phyloP scores from a whole-genome alignment of 1,284 basidiomycete species.

The Marasmius sp. region DNA sequence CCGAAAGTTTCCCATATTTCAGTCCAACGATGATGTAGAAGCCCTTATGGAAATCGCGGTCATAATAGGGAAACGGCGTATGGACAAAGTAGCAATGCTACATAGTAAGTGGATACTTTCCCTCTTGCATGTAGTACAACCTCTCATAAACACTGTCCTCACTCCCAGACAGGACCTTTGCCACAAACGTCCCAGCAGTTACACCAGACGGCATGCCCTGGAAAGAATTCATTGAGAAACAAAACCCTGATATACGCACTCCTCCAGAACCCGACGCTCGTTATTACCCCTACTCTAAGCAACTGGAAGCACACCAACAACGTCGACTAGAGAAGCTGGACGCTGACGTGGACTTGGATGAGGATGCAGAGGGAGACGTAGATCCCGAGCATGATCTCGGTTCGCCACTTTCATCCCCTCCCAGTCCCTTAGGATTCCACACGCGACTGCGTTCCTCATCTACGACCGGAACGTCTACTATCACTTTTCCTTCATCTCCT shows the following conservation, averaged over 20 bases:
- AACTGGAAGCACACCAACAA: slow-evolving; percentile 8
- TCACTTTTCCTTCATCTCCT: slow-evolving; percentile 5
- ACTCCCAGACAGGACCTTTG: slow-evolving; percentile 75
- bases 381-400: background rate
- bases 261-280: slow-evolving; percentile 50
- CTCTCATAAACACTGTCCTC: background rate
- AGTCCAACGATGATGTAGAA: slow-evolving; percentile 93
- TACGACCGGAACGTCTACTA: background rate
- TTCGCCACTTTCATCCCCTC: slow-evolving; percentile 7
- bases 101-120: slow-evolving; percentile 69
- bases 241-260: slow-evolving; percentile 74
- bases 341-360: background rate
- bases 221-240: slow-evolving; percentile 69
- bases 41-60: slow-evolving; percentile 93
- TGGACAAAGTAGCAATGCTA: slow-evolving; percentile 86
- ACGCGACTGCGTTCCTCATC: background rate
- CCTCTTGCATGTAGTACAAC: slow-evolving; percentile 8
- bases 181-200: slow-evolving; percentile 82
- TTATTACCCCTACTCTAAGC: slow-evolving; percentile 52
- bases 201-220: slow-evolving; percentile 67
- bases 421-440: slow-evolving; percentile 8
- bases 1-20: slow-evolving; percentile 93
- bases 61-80: slow-evolving; percentile 81
- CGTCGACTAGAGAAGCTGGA: slow-evolving; percentile 4
- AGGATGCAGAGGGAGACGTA: background rate